These are phyloP conservation scores for Cryptococcus sp. DNA, from an alignment of 1,284 basidiomycete species.

Conservation along the genomic window DNA sequence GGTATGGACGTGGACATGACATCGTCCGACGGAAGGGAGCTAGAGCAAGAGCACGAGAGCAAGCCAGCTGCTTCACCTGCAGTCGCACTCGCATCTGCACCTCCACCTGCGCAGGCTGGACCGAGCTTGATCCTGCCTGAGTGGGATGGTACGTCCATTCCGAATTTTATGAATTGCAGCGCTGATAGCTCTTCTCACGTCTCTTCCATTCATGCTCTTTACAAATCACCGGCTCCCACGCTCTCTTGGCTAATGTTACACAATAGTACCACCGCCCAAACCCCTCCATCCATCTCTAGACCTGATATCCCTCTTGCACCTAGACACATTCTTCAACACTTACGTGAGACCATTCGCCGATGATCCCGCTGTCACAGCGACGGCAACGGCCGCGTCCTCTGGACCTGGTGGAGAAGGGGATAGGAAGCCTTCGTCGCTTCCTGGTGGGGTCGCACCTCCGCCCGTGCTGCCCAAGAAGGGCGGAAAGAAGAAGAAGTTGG, in stretches of 20 bases:
- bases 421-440: neutral
- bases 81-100: too few relatives aligned
- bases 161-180: too few relatives aligned
- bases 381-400: slow-evolving; percentile 9
- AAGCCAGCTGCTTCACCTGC: neutral
- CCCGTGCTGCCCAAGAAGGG: slow-evolving; percentile 5
- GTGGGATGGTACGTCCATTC: slow-evolving; percentile 39
- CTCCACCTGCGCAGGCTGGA: neutral
- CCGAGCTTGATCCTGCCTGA: slow-evolving; percentile 33
- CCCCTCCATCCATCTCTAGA: slow-evolving; percentile 44
- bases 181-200: neutral
- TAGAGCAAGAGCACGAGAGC: neutral
- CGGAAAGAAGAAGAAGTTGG: slow-evolving; percentile 25
- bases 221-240: neutral
- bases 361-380: slow-evolving; percentile 6
- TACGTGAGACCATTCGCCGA: slow-evolving; percentile 45
- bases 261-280: slow-evolving; percentile 34
- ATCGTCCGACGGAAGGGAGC: slow-evolving; percentile 2
- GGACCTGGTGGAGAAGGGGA: neutral
- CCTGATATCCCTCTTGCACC: slow-evolving; percentile 44
- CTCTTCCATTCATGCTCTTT: neutral
- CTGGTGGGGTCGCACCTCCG: neutral
- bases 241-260: neutral
- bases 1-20: slow-evolving; percentile 12
- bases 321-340: slow-evolving; percentile 42